phyloP scores from a whole-genome alignment of 305 asterid genomes.

The Plantago coronopus region DNA sequence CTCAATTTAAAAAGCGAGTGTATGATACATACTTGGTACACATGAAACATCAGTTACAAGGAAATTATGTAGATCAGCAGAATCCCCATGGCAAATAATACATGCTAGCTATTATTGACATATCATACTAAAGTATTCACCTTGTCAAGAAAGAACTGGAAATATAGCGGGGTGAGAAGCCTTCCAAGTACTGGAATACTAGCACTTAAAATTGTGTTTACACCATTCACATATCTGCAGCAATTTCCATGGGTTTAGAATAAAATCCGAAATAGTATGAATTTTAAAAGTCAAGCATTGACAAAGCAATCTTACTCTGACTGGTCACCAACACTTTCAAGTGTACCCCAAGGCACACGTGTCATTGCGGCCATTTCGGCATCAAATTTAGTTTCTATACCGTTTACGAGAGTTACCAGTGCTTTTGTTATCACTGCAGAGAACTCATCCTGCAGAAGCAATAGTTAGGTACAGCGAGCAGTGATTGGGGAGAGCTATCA shows the following conservation, averaged over 20 bases:
- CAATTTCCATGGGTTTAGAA: constrained; percentile 29
- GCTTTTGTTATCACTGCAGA: constrained; percentile 94
- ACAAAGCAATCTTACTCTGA: constrained; percentile 66
- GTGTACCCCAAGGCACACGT: constrained; percentile 95
- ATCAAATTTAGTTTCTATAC: constrained; percentile 93
- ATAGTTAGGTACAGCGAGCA: constrained; percentile 11
- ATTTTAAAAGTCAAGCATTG: constrained; percentile 19
- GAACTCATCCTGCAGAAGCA: constrained; percentile 83
- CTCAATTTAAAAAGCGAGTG: too few species aligned
- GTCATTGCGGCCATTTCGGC: constrained; percentile 96
- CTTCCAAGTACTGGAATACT: constrained; percentile 95
- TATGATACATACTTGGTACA: too few species aligned
- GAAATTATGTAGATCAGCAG: too few species aligned
- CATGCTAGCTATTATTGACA: background rate
- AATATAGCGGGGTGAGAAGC: constrained; percentile 87
- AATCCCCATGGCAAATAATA: too few species aligned
- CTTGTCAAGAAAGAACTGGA: constrained; percentile 92
- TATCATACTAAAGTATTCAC: constrained; percentile 33
- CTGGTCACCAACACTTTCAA: constrained; percentile 99
- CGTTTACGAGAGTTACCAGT: constrained; percentile 83
- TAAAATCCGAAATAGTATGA: constrained; percentile 8
- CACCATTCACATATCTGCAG: constrained; percentile 88
- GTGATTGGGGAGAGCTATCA: constrained; percentile 1
- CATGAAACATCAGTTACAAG: too few species aligned
- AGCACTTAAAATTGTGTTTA: constrained; percentile 68